Evolutionary conservation across 2,329 filamentous ascomycete species (phyloP).

Genomic region (Mycogone perniciosa): DNA sequence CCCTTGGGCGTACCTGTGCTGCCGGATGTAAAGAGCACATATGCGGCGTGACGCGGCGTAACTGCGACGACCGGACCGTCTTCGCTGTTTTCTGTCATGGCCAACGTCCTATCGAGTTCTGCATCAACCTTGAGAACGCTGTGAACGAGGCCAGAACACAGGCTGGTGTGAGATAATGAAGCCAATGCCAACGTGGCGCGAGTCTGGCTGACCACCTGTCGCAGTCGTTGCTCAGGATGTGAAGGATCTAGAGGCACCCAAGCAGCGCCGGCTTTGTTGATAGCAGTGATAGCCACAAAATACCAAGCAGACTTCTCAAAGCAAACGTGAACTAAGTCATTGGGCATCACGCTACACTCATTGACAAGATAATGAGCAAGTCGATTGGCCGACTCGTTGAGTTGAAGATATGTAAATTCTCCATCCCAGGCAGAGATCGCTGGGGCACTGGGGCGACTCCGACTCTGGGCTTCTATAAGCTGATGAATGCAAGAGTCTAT

Average conservation of each 20-base stretch:
- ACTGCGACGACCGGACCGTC: neutral
- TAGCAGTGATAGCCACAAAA: slow-evolving; percentile 3
- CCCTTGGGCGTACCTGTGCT: neutral
- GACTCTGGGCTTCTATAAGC: slow-evolving; percentile 7
- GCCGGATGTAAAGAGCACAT: slow-evolving; percentile 5
- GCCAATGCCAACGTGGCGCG: neutral
- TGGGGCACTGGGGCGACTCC: neutral
- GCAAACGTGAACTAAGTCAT: slow-evolving; percentile 3
- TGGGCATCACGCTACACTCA: neutral
- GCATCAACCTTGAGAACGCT: slow-evolving; percentile 5
- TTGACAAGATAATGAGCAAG: slow-evolving; percentile 3
- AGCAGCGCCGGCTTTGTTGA: slow-evolving; percentile 15
- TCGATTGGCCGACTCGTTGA: neutral
- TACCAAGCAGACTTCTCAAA: slow-evolving; percentile 7
- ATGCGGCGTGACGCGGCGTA: neutral
- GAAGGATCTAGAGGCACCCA: slow-evolving; percentile 16
- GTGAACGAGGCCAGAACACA: slow-evolving; percentile 16
- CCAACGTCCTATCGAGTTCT: neutral
- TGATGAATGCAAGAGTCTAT: slow-evolving; percentile 21
- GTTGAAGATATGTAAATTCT: slow-evolving; percentile 1
- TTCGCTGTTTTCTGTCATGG: neutral
- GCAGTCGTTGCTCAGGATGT: slow-evolving; percentile 8
- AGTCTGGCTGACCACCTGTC: slow-evolving; percentile 11
- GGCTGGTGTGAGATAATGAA: slow-evolving; percentile 8
- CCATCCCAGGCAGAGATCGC: slow-evolving; percentile 10